Evolutionary conservation across 2,329 filamentous ascomycete species (phyloP).

Genomic region (Trichoderma koningiopsis): DNA sequence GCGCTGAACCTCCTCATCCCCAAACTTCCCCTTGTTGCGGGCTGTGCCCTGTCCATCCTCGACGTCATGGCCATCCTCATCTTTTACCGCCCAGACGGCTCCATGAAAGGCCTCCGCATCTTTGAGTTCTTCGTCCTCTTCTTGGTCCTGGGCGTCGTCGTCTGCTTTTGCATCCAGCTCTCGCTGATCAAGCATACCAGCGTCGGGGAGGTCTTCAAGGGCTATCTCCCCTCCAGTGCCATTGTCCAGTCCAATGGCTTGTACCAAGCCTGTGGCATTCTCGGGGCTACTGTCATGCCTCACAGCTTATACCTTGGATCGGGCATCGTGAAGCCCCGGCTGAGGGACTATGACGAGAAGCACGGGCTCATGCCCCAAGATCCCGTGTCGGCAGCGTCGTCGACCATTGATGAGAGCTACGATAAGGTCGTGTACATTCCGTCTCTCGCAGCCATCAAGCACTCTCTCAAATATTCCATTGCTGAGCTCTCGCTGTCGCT

Average conservation of each 20-base stretch:
- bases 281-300: conserved; percentile 76
- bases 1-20: conserved; percentile 67
- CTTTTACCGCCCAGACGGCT: conserved; percentile 64
- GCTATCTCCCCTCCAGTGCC: conserved; percentile 64
- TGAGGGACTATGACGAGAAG: conserved; percentile 63
- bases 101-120: conserved; percentile 60
- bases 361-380: conserved; percentile 53
- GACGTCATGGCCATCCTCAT: conserved; percentile 69
- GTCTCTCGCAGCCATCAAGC: conserved; percentile 70
- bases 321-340: conserved; percentile 67
- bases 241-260: conserved; percentile 57
- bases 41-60: conserved; percentile 67
- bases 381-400: conserved; percentile 34
- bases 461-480: conserved; percentile 74
- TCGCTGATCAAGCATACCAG: conserved; percentile 59
- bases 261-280: conserved; percentile 74
- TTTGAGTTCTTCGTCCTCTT: conserved; percentile 67
- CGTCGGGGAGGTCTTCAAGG: conserved; percentile 62
- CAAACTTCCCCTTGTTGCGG: conserved; percentile 65
- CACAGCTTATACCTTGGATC: conserved; percentile 70
- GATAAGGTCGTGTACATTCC: conserved; percentile 67
- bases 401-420: conserved; percentile 34
- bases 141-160: conserved; percentile 67
- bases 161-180: conserved; percentile 72
- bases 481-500: conserved; percentile 71